Evolutionary conservation across 257 asterid species (phyloP), one percentile per base, ranked within the genome.

Genomic region (Echites panduratus): DNA sequence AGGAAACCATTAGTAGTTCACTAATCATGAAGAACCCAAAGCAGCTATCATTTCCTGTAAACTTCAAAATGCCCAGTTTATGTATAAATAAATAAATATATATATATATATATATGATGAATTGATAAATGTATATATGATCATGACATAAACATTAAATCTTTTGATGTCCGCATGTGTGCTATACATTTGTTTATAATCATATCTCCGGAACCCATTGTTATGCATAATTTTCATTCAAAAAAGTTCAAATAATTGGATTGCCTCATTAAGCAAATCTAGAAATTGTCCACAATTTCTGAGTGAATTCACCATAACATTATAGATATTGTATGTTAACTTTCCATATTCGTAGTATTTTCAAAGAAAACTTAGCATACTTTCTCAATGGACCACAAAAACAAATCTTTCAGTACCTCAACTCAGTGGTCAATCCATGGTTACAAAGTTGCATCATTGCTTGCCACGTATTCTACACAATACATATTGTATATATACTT

Each of bases 111-210:
- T n/a, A n/a, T 78, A 62, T 62, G 7, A 40, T 43, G 70, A 52
- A 78, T 79, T 73, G 73, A 80, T 58, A 38, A n/a, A n/a, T n/a
- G n/a, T n/a, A n/a, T n/a, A 61, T 71, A 19, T 61, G 80, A 79
- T 79, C 73, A 79, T 79, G 73, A 77, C 84, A 69, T 77, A 58
- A 71, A 70, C 71, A 82, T 75, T 75, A 67, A 78, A 6, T 49
- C 58, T 14, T 32, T 73, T 57, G 75, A 73, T 79, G 68, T 24
- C 82, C 75, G 67, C 86, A 76, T 79, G 82, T 70, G 84, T 79
- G 73, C 73, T 57, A 22, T 19, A 29, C 68, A 72, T 44, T 47
- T 71, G 32, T 75, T 41, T 71, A 65, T 32, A 32, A 32, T 52
- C 63, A 53, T 40, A 24, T 10, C 74, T 43, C 27, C 24, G 17